These are phyloP conservation scores for Quillaja saponaria DNA, from an alignment of 306 rosid species.

Conservation along the genomic window DNA sequence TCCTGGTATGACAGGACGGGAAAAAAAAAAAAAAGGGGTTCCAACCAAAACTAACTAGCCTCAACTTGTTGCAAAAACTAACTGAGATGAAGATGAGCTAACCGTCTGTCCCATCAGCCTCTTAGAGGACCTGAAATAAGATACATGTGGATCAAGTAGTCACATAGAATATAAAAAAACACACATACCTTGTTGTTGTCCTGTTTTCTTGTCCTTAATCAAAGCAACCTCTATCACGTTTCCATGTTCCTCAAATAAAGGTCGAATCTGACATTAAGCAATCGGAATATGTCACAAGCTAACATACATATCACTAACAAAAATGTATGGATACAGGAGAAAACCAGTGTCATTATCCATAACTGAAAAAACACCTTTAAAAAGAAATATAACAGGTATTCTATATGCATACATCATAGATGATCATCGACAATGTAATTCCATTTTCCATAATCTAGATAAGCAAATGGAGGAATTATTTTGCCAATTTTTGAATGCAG, in stretches of 20 bases:
- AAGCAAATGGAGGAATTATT: neutral
- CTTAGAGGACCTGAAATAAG: conserved; percentile 85
- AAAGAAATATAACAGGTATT: neutral
- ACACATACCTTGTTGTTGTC: conserved; percentile 87
- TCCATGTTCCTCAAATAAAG: conserved; percentile 90
- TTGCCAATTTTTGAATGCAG: neutral
- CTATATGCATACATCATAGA: too few species aligned
- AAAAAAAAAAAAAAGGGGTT: conserved; percentile 48
- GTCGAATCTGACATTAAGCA: conserved; percentile 66
- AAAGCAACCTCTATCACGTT: conserved; percentile 90
- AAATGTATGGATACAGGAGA: conserved; percentile 13
- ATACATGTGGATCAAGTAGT: conserved; percentile 45
- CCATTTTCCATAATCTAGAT: neutral
- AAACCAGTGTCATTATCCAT: neutral
- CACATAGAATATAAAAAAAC: conserved; percentile 37
- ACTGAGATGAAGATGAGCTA: conserved; percentile 81
- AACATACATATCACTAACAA: conserved; percentile 11
- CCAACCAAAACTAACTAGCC: conserved; percentile 83
- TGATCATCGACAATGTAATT: neutral
- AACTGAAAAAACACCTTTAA: neutral
- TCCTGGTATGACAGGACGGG: conserved; percentile 60
- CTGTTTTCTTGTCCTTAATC: conserved; percentile 88
- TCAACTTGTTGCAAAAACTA: conserved; percentile 76
- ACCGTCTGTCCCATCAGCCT: conserved; percentile 79
- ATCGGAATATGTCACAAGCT: neutral